Percentiles rank a stretch among this genome's conserved stretches.
Conservation (phyloP, 805 yeast genomes). For the Ogataea philodendri region DNA sequence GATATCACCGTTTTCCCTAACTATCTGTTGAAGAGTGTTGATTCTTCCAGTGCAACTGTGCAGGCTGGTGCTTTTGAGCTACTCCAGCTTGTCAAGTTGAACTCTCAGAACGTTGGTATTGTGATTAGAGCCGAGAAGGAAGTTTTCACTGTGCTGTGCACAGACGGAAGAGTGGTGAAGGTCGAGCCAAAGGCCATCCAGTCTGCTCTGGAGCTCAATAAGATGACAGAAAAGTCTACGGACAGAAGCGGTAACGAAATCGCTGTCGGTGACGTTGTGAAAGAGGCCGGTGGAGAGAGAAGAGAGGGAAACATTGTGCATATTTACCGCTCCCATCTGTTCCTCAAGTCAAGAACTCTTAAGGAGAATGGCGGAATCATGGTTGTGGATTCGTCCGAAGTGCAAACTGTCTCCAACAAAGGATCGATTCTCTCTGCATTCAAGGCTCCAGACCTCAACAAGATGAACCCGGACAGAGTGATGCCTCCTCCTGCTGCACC, state of each 20-base stretch:
- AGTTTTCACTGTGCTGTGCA: constrained; percentile 71
- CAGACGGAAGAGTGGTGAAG: constrained; percentile 72
- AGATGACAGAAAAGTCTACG: constrained; percentile 77
- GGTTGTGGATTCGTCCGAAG: constrained; percentile 71
- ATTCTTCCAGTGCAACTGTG: constrained; percentile 66
- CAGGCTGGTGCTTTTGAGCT: constrained; percentile 76
- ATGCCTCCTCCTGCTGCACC: constrained; percentile 61
- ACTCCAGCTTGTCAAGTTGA: constrained; percentile 86
- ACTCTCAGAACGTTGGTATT: constrained; percentile 84
- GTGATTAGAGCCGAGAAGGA: constrained; percentile 88
- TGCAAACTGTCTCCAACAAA: constrained; percentile 81
- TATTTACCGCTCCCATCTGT: constrained; percentile 75
- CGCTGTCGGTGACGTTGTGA: constrained; percentile 89
- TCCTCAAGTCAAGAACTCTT: constrained; percentile 75
- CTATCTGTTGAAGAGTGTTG: constrained; percentile 88
- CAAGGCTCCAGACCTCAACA: constrained; percentile 63
- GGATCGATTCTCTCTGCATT: constrained; percentile 58
- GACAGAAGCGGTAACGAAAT: constrained; percentile 84
- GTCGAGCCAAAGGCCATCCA: constrained; percentile 82
- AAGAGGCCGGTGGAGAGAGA: constrained; percentile 77
- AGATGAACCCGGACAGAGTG: constrained; percentile 79
- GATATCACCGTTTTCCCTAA: constrained; percentile 93
- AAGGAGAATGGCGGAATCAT: constrained; percentile 89
- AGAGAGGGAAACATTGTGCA: constrained; percentile 88
- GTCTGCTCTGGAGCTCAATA: constrained; percentile 61